A percentile compares a stretch with the other conserved stretches of the same genome.
Evolutionary conservation across 2,329 filamentous ascomycete genomes (phyloP).

Genomic region (Neonectria coccinea): DNA sequence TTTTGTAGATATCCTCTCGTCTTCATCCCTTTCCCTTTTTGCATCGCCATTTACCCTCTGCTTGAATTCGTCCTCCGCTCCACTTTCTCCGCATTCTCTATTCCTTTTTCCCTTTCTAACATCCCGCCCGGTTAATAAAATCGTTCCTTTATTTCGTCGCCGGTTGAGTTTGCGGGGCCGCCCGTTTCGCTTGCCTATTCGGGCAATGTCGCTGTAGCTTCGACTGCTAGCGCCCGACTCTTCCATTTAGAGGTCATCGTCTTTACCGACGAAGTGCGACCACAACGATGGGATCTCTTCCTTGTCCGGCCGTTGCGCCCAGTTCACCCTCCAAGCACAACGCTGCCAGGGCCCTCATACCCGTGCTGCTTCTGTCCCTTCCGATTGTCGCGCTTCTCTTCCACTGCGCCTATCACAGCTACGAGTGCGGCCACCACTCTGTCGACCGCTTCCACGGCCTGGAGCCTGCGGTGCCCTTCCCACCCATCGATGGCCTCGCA

Average conservation of each 20-base stretch:
- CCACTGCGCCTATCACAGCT: slow-evolving; percentile 33
- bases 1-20: background rate
- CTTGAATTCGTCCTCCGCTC: background rate
- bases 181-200: background rate
- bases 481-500: background rate
- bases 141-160: background rate
- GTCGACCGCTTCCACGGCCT: background rate
- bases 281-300: slow-evolving; percentile 31
- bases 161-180: background rate
- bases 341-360: slow-evolving; percentile 18
- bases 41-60: too few relatives aligned
- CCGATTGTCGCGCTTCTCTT: slow-evolving; percentile 33
- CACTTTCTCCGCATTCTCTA: slow-evolving; percentile 6
- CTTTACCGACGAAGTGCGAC: background rate
- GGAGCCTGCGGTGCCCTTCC: background rate
- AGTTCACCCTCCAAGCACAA: slow-evolving; percentile 20
- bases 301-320: slow-evolving; percentile 4
- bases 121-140: background rate
- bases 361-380: slow-evolving; percentile 30
- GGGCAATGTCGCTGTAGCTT: slow-evolving; percentile 6
- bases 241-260: background rate
- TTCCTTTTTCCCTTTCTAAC: background rate
- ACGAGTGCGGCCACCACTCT: slow-evolving; percentile 12
- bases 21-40: background rate
- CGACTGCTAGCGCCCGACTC: background rate